Base-by-base conservation (phyloP, 2,329 filamentous ascomycete genomes). In the Xylariaceae sp. region DNA sequence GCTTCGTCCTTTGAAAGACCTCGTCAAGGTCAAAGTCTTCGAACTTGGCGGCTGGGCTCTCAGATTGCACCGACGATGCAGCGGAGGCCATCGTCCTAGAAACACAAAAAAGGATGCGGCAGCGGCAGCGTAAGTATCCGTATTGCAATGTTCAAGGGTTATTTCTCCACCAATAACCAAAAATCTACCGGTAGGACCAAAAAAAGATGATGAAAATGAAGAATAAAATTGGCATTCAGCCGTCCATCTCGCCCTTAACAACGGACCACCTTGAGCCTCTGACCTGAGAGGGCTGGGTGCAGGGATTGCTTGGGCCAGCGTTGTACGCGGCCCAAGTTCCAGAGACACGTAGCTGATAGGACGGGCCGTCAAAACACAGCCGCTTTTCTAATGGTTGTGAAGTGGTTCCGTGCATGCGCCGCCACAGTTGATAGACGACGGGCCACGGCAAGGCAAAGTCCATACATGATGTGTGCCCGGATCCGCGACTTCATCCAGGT, bases 21-120 rank as follows among this genome's bases (percentile, higher is more conserved):
- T 64, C 62, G 3, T 69, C 59, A 30, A 75, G 60, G 64, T 87
- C 84, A 48, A 86, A 80, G 62, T 84, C 68, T 18, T 68, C 61
- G 59, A 84, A 83, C 22, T 43, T 54, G 40, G 26, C 37, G 15
- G 21, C 19, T 44, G 32, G 42, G 43, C 16, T 36, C 2, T 13
- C 45, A n/a, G 43, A 37, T 10, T 15, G 19, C 10, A 7, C 15
- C 6, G 49, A 22, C 34, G 45, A 43, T 32, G n/a, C 21, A 36
- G 47, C 10, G 9, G 40, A 34, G n/a, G 44, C n/a, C 51, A 56
- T 58, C 12, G 41, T 43, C 12, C 15, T 16, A 3, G 3, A 5
- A 26, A n/a, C 13, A 34, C 13, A 10, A 15, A 15, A 34, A 34
- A n/a, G n/a, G 32, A 15, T 13, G 32, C 13, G 10, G 10, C 32